Percentiles rank a stretch among this genome's conserved stretches.
phyloP scores from a whole-genome alignment of 306 rosid genomes.

The Castanopsis chinensis region DNA sequence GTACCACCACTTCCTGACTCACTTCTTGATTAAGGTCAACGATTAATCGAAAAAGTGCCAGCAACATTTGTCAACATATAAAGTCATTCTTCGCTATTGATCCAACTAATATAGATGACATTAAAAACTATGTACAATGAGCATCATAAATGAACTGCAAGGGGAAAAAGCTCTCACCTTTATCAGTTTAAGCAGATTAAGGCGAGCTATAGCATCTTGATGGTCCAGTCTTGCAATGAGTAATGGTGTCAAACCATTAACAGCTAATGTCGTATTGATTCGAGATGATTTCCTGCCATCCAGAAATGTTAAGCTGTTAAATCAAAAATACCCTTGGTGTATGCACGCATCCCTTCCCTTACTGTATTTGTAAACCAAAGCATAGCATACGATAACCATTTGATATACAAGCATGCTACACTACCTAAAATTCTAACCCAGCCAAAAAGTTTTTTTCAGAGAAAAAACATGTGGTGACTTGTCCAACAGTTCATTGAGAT shows the following conservation, averaged over 20 bases:
- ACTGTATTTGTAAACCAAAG: neutral
- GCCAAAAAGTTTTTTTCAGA: no score
- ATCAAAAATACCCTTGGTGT: neutral
- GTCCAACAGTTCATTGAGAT: neutral
- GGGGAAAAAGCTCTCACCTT: constrained; percentile 47
- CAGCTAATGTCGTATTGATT: constrained; percentile 93
- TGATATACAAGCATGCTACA: neutral
- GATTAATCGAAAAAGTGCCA: neutral
- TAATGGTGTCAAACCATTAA: constrained; percentile 92
- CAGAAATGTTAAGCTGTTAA: constrained; percentile 7
- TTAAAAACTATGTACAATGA: neutral
- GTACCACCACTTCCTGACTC: neutral
- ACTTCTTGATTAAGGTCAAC: neutral
- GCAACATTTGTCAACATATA: no score
- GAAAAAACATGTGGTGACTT: neutral
- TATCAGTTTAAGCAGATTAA: constrained; percentile 93
- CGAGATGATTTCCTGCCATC: constrained; percentile 89
- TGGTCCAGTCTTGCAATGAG: constrained; percentile 94
- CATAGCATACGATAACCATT: neutral
- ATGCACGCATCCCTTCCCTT: neutral
- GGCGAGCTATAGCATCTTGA: constrained; percentile 98
- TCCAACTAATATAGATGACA: neutral
- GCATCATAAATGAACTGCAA: neutral
- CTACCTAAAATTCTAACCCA: neutral
- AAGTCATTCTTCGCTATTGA: neutral